Conservation (phyloP, 1,284 basidiomycete genomes). For the Ganoderma lucidum region DNA sequence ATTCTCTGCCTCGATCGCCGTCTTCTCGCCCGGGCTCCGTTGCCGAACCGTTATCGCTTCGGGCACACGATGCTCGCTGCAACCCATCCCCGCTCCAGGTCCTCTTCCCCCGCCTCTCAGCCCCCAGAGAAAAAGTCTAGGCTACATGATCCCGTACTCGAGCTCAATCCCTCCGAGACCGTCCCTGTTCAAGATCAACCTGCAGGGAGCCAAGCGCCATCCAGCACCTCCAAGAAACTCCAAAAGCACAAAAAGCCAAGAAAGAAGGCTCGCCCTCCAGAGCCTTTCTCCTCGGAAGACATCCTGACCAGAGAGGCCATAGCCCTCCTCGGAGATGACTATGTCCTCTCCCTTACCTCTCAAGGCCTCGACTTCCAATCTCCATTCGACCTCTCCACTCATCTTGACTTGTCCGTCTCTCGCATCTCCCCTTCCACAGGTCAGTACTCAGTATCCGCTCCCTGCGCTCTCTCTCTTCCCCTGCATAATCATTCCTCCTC, state of each 20-base stretch:
- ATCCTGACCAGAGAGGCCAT: slow-evolving; percentile 79
- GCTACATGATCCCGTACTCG: slow-evolving; percentile 34
- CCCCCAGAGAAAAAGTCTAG: slow-evolving; percentile 50
- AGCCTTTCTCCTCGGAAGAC: slow-evolving; percentile 77
- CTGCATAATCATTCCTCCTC: neutral
- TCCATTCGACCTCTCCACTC: slow-evolving; percentile 68
- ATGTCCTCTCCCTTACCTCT: slow-evolving; percentile 58
- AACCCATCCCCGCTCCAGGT: slow-evolving; percentile 26
- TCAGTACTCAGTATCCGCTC: slow-evolving; percentile 46
- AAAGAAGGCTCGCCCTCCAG: slow-evolving; percentile 51
- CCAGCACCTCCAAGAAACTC: slow-evolving; percentile 28
- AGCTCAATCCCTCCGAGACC: neutral
- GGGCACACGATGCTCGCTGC: slow-evolving; percentile 19
- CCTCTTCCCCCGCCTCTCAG: slow-evolving; percentile 5
- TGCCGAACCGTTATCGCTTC: neutral
- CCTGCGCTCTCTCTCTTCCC: neutral
- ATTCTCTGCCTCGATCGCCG: slow-evolving; percentile 10
- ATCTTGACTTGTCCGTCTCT: slow-evolving; percentile 73
- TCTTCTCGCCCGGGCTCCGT: neutral
- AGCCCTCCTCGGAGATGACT: slow-evolving; percentile 69
- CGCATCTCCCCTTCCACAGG: slow-evolving; percentile 69
- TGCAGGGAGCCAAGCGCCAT: slow-evolving; percentile 21
- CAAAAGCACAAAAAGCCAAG: slow-evolving; percentile 37
- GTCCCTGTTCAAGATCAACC: slow-evolving; percentile 12
- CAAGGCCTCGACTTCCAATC: slow-evolving; percentile 61